Base-by-base conservation (phyloP, 2,329 filamentous ascomycete species). In the Thelonectria discophora region DNA sequence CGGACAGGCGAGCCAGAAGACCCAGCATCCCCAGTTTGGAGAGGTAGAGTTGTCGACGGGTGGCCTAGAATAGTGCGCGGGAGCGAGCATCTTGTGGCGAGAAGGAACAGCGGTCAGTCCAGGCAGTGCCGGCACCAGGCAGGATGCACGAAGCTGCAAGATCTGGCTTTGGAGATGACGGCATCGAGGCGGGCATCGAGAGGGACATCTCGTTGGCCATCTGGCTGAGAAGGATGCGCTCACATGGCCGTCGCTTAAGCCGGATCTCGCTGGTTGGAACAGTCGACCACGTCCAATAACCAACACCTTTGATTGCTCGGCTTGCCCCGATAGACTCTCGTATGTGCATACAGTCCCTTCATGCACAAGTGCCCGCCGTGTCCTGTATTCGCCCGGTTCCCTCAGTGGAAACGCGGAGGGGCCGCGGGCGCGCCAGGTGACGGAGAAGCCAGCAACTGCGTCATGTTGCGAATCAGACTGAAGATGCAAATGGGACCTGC, bases 301-400 rank as follows among this genome's bases (percentile, higher is more conserved):
- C 27, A 47, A 51, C n/a, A 45, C 21, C 17, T 13, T 21, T 21
- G 42, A 37, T 42, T 42, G 13, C 43, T 47, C 49, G 24, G 49
- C 42, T 40, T 58, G 55, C 48, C 48, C 48, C 55, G 49, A 37
- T 30, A n/a, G 20, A 52, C 40, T 39, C 55, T 34, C 24, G 45
- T 46, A n/a, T n/a, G n/a, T n/a, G n/a, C n/a, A n/a, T n/a, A 39
- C 53, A 17, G 42, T 46, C 54, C 48, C 20, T 56, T 52, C 18
- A 47, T 30, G 53, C 43, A 34, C 50, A 40, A 62, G 32, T 34
- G 32, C 32, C 13, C 32, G 13, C 32, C 32, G 32, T 24, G 21
- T 39, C 42, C 24, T 37, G 62, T 24, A 57, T 63, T 60, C 54
- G 40, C 53, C 58, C 50, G 66, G 67, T 65, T 54, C 58, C 49